Evolutionary conservation across 2,329 filamentous ascomycete species (phyloP), one percentile per base, ranked within the genome.

Genomic region (Fusarium vanettenii): DNA sequence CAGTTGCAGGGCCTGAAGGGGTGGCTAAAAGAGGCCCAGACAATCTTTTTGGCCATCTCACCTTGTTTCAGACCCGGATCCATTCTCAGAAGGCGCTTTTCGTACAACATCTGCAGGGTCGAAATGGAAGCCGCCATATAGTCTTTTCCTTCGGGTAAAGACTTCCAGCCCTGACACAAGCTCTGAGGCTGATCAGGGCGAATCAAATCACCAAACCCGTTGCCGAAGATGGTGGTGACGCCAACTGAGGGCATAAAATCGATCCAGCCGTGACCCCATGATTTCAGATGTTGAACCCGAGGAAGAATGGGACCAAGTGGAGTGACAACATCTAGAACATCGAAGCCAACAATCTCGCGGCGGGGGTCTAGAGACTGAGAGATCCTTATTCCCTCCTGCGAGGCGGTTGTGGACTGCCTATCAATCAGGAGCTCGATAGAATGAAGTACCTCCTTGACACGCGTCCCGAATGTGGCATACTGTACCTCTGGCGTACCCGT

Each of bases 371-470:
- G 25, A 0, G 57, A 43, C 4, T 73, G 71, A 3, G 43, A 48
- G 2, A 72, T 43, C 2, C 3, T 66, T 14, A 73, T 61, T 0
- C 71, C 69, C 14, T 73, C 69, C 11, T 70, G 66, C 1, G 59
- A 66, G 0, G 59, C 52, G 0, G 22, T 3, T 9, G 70, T 20
- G 18, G 59, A 41, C 4, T 72, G 66, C 0, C 60, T 10, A 13
- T 73, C 71, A 2, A 73, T 18, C 1, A 73, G 4, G 11, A 29
- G 59, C 13, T 72, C 69, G 4, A 72, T 62, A 0, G 61, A 62
- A 18, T 63, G 66, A 2, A 73, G 56, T 10, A 64, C 39, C 0
- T 13, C 55, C 14, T 48, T 61, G 4, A 72, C 66, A 0, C 62
- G 66, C 2, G 63, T 56, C 0, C 41, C 50, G 0, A 73, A 60